Conservation (phyloP, 768 basidiomycete species). For the Pleurotus sapidus region DNA sequence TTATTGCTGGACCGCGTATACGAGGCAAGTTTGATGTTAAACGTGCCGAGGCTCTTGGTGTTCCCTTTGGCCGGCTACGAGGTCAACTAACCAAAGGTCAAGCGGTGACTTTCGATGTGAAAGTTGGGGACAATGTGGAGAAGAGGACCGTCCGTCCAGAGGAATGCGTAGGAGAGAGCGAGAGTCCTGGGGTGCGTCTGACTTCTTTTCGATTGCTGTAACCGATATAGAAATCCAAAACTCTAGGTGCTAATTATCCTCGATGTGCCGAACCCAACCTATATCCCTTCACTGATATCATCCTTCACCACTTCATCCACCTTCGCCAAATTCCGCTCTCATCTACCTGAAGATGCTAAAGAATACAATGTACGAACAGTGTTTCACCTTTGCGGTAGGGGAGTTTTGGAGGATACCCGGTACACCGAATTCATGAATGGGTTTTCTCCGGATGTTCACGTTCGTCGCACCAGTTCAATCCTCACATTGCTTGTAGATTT, state of each 20-base stretch:
- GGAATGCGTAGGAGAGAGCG: slow-evolving; percentile 55
- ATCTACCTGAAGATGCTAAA: slow-evolving; percentile 32
- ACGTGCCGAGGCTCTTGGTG: slow-evolving; percentile 61
- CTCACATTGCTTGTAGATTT: background rate
- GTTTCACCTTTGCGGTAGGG: slow-evolving; percentile 71
- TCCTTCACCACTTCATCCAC: slow-evolving; percentile 44
- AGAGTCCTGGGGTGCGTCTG: slow-evolving; percentile 42
- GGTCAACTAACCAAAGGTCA: slow-evolving; percentile 63
- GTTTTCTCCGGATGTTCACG: slow-evolving; percentile 60
- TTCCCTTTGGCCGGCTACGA: slow-evolving; percentile 60
- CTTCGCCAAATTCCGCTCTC: slow-evolving; percentile 47
- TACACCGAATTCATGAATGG: slow-evolving; percentile 73
- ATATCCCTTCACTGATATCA: slow-evolving; percentile 50
- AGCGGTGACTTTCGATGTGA: slow-evolving; percentile 51
- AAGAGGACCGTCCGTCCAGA: slow-evolving; percentile 52
- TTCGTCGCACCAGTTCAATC: slow-evolving; percentile 32
- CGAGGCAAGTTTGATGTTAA: slow-evolving; percentile 72
- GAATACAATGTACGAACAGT: slow-evolving; percentile 49
- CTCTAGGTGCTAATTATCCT: slow-evolving; percentile 61
- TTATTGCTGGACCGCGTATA: slow-evolving; percentile 48
- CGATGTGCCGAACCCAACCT: slow-evolving; percentile 62
- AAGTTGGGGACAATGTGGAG: slow-evolving; percentile 38
- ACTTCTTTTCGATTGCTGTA: background rate
- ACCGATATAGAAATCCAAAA: background rate
- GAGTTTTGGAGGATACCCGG: slow-evolving; percentile 63